A percentile compares a stretch with the other conserved stretches of the same genome.
Conservation (phyloP, 1,139 yeast species). For the Citeromyces hawaiiensis region DNA sequence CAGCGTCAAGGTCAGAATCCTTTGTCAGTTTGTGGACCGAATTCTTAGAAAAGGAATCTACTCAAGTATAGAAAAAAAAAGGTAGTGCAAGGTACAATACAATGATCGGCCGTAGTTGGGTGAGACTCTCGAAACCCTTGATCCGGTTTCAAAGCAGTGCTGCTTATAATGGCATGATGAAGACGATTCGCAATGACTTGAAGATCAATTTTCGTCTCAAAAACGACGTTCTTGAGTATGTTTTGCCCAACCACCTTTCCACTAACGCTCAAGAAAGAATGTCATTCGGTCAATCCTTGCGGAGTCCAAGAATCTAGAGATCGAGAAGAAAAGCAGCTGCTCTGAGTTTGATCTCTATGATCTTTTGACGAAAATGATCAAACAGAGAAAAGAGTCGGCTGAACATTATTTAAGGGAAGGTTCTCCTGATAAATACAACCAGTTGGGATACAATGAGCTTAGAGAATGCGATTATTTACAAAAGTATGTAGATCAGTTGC, state of each 20-base stretch:
- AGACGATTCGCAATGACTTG: slow-evolving; percentile 27
- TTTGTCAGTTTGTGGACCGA: slow-evolving; percentile 87
- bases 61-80: neutral
- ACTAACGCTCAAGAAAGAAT: slow-evolving; percentile 22
- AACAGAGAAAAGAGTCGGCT: slow-evolving; percentile 41
- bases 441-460: slow-evolving; percentile 38
- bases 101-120: neutral
- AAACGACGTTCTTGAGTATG: slow-evolving; percentile 20
- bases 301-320: slow-evolving; percentile 46
- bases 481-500: slow-evolving; percentile 26
- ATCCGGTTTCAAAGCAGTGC: slow-evolving; percentile 18
- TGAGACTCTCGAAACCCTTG: neutral
- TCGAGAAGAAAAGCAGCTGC: slow-evolving; percentile 27
- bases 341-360: slow-evolving; percentile 37
- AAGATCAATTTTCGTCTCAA: slow-evolving; percentile 35
- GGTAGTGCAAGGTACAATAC: neutral
- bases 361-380: slow-evolving; percentile 31
- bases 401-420: slow-evolving; percentile 33
- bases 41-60: slow-evolving; percentile 60
- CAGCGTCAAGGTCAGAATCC: slow-evolving; percentile 31
- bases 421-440: slow-evolving; percentile 29
- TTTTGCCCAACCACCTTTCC: neutral
- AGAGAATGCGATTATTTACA: slow-evolving; percentile 33
- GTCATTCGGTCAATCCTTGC: slow-evolving; percentile 44
- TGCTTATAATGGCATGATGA: slow-evolving; percentile 21